Percentiles rank a stretch among this genome's conserved stretches.
These are phyloP conservation scores for Jaltomata sinuosa DNA, from an alignment of 257 asterid species.

Conservation along the genomic window DNA sequence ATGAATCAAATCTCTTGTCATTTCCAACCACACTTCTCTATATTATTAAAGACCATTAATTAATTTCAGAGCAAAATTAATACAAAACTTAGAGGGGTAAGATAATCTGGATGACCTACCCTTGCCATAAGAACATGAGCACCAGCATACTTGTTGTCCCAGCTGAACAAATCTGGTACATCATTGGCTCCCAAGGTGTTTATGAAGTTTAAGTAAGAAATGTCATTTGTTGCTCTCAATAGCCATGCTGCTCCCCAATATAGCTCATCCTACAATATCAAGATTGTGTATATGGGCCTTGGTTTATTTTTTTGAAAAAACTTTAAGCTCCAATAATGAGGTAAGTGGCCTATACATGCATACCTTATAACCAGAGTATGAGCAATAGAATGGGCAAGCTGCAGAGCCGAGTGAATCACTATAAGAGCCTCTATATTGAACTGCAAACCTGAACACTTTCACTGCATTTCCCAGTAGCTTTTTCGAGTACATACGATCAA, in stretches of 20 bases:
- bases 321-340: background rate
- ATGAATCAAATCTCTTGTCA: conserved; percentile 31
- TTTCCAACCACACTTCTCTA: conserved; percentile 54
- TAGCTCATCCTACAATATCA: conserved; percentile 52
- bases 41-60: background rate
- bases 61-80: background rate
- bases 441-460: conserved; percentile 58
- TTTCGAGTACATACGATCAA: conserved; percentile 42
- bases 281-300: background rate
- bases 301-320: background rate
- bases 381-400: conserved; percentile 81
- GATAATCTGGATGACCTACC: conserved; percentile 11
- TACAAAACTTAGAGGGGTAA: background rate
- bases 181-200: conserved; percentile 46
- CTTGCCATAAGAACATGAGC: conserved; percentile 77
- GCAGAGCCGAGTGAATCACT: conserved; percentile 63
- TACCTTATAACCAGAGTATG: conserved; percentile 76
- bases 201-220: conserved; percentile 35
- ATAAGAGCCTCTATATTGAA: conserved; percentile 57
- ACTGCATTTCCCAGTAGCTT: conserved; percentile 43
- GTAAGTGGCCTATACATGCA: too few relatives aligned
- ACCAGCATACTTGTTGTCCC: conserved; percentile 90
- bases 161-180: conserved; percentile 61
- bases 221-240: conserved; percentile 61
- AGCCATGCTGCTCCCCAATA: conserved; percentile 92